Conservation (phyloP, 2,329 filamentous ascomycete species). For the Diaporthe vexans region DNA sequence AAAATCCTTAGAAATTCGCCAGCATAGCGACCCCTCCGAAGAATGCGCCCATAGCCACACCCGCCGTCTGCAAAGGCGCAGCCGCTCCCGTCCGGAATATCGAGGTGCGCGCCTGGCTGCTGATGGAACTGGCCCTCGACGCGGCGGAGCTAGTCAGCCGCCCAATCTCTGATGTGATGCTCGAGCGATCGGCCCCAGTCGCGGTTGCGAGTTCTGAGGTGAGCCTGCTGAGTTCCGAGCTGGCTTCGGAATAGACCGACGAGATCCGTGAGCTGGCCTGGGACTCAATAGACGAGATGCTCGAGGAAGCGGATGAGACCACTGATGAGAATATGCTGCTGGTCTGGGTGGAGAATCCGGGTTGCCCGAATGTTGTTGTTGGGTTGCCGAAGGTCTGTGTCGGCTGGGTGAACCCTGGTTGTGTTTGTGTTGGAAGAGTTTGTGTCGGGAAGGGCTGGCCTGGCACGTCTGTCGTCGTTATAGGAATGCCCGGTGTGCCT, state of each 20-base stretch:
- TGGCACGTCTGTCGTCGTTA: slow-evolving; percentile 5
- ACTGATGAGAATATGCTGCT: slow-evolving; percentile 15
- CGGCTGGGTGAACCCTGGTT: not conserved
- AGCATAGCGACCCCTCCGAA: slow-evolving; percentile 8
- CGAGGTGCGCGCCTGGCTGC: slow-evolving; percentile 5
- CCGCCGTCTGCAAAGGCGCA: slow-evolving; percentile 2
- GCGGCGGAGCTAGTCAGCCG: slow-evolving; percentile 16
- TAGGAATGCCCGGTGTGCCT: not conserved
- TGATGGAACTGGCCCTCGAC: slow-evolving; percentile 21
- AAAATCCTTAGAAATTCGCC: not conserved
- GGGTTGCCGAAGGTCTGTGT: slow-evolving; percentile 17
- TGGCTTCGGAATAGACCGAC: not conserved
- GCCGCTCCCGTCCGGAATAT: slow-evolving; percentile 22
- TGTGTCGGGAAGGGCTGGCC: not conserved
- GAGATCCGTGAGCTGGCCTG: slow-evolving; percentile 4
- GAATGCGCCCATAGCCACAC: slow-evolving; percentile 10
- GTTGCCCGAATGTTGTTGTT: not conserved
- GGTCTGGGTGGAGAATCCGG: not conserved
- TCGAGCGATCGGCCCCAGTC: not conserved
- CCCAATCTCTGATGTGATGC: slow-evolving; percentile 12
- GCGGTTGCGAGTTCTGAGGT: not conserved
- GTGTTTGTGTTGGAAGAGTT: not conserved
- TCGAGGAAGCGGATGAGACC: not conserved
- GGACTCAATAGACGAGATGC: not conserved
- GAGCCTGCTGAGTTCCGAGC: slow-evolving; percentile 9